These are phyloP conservation scores for Colletotrichum tofieldiae DNA, from an alignment of 2,329 filamentous ascomycete species.

Conservation along the genomic window DNA sequence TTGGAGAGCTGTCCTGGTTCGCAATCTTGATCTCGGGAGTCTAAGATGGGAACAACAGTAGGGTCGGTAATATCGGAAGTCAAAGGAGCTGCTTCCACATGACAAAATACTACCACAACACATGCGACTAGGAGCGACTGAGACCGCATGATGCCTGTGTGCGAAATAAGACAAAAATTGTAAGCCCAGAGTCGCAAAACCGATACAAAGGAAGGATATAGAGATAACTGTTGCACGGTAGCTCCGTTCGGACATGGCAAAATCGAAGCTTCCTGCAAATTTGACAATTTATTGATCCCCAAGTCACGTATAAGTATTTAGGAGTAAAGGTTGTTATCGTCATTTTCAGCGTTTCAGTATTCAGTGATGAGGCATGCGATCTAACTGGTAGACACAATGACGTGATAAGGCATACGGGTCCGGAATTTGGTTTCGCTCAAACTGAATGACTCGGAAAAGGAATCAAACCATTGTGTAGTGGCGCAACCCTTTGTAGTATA, in stretches of 20 bases:
- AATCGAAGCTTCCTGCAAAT: not conserved
- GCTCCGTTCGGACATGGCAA: no score
- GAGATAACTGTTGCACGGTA: no score
- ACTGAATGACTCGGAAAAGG: no score
- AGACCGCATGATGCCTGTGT: not conserved
- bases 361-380: not conserved
- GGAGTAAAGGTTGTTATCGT: not conserved
- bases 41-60: not conserved
- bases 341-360: not conserved
- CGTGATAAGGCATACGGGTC: not conserved
- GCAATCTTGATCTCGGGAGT: not conserved
- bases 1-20: slow-evolving; percentile 1
- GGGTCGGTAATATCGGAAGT: rapidly evolving
- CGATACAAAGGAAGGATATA: no score
- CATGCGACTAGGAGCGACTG: not conserved
- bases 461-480: no score
- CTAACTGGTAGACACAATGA: not conserved
- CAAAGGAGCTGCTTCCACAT: not conserved
- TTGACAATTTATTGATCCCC: not conserved
- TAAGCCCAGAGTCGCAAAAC: no score
- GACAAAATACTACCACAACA: not conserved
- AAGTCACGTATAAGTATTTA: not conserved
- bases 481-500: not conserved
- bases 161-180: not conserved
- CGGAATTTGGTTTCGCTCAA: not conserved